Percentiles rank a stretch among this genome's conserved stretches.
These are phyloP conservation scores for Chaetothyriales sp. DNA, from an alignment of 2,329 filamentous ascomycete species.

Conservation along the genomic window DNA sequence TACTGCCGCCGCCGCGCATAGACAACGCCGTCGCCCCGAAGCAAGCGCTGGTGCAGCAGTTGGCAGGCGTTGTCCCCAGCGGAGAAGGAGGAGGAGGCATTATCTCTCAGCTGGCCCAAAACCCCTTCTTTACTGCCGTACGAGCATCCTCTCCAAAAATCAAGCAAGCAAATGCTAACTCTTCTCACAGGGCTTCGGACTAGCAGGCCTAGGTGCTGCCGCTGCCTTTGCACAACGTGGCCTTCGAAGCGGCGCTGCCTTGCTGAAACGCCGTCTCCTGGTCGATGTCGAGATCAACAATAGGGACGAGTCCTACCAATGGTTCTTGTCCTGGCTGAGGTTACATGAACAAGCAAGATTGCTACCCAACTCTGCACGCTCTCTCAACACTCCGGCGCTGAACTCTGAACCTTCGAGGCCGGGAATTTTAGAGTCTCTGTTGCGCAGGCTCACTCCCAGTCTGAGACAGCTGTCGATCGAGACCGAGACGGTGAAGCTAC, in stretches of 20 bases:
- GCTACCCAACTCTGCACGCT: conserved; percentile 31
- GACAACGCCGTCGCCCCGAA: conserved; percentile 6
- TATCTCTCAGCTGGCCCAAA: conserved; percentile 30
- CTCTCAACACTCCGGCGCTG: conserved; percentile 6
- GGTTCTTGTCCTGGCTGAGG: conserved; percentile 90
- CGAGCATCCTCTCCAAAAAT: conserved; percentile 4
- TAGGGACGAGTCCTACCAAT: conserved; percentile 82
- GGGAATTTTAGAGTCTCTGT: conserved; percentile 36
- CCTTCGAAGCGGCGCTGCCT: conserved; percentile 52
- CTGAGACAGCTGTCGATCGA: conserved; percentile 51
- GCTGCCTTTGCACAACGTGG: conserved; percentile 69
- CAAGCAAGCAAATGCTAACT: not conserved
- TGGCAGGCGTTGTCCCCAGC: conserved; percentile 4
- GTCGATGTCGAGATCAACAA: conserved; percentile 93
- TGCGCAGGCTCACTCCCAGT: conserved; percentile 42
- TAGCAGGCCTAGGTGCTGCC: conserved; percentile 72
- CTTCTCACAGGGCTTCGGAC: conserved; percentile 55
- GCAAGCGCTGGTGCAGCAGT: conserved; percentile 12
- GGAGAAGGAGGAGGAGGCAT: conserved; percentile 28
- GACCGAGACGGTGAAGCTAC: conserved; percentile 45
- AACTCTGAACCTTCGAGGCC: conserved; percentile 17
- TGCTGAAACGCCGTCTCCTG: conserved; percentile 70
- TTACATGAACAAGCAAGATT: conserved; percentile 55
- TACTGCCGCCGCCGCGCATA: not conserved
- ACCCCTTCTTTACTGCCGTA: conserved; percentile 38